Evolutionary conservation across 306 rosid genomes (phyloP), one percentile per base, ranked within the genome.

Genomic region (Styphnolobium japonicum): DNA sequence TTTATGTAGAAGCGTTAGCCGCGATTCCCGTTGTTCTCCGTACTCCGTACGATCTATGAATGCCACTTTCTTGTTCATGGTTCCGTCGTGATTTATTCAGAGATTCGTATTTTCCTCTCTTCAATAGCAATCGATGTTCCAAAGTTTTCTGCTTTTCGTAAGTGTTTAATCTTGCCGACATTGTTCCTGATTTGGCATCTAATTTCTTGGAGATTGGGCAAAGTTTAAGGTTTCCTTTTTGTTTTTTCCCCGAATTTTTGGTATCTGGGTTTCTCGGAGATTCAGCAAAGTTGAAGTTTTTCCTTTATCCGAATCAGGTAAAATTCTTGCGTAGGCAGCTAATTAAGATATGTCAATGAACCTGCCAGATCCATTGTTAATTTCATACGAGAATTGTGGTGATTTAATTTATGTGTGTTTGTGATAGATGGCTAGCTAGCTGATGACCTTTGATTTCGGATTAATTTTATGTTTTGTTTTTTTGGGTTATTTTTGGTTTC

Each of bases 281-380:
- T 45, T 74, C 76, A 46, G 29, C 75, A 27, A 37, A 75, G 1
- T 74, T 73, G 22, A 5, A 10, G 7, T 42, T 22, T 45, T 12
- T 6, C 34, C 12, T 61, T 40, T 64, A 65, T 49, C 82, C 78
- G 42, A 76, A 83, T 51, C 89, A 86, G 89, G 89, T 86, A 39
- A 25, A 12, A 3, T 76, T 16, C 57, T 69, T 22, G 2, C 8
- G 2, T 63, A 2, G 11, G 15, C 49, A 21, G 66, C 52, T 72
- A 12, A 72, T 53, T n/a, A n/a, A n/a, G n/a, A n/a, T 66, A 33
- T 46, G 42, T 55, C 7, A 46, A 63, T 62, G 10, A 55, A 67
- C 46, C 58, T 48, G 10, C 14, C 57, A 43, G 85, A 83, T 86
- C 84, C 84, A 16, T 83, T 80, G 14, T 51, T 66, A 12, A 21